phyloP scores from a whole-genome alignment of 352 stramenopile species.

The Globisporangium cederbergense region DNA sequence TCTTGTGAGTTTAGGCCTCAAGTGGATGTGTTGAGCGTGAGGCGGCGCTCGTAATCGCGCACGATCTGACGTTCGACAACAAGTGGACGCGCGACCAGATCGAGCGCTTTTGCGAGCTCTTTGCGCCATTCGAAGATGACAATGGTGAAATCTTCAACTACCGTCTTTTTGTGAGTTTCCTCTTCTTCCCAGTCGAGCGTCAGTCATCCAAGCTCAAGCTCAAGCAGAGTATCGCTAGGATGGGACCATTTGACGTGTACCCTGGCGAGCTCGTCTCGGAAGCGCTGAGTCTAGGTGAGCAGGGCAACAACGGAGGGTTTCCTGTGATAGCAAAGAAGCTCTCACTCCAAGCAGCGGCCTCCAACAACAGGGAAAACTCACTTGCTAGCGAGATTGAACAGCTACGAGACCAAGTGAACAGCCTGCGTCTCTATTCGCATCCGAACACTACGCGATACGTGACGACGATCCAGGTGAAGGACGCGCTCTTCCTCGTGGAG shows the following conservation, averaged over 20 bases:
- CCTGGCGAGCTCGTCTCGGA: conserved; percentile 3
- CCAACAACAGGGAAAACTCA: too few species aligned
- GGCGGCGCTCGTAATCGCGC: conserved; percentile 28
- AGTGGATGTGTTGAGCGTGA: conserved; percentile 24
- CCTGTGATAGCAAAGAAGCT: conserved; percentile 19
- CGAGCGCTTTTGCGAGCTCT: conserved; percentile 35
- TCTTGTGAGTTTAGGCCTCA: conserved; percentile 5
- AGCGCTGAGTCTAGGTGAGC: not conserved
- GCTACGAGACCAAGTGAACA: conserved; percentile 35
- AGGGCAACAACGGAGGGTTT: not conserved
- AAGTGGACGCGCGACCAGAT: conserved; percentile 30
- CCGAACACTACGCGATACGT: conserved; percentile 39
- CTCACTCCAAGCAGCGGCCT: not conserved
- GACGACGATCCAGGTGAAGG: conserved; percentile 29
- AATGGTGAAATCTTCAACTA: conserved; percentile 38
- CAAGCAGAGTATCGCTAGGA: not conserved
- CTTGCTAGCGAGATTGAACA: not conserved
- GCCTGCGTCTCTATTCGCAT: conserved; percentile 36
- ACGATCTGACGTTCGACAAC: conserved; percentile 27
- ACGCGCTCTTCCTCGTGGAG: conserved; percentile 38
- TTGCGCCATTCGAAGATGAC: conserved; percentile 16
- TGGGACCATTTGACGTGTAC: not conserved
- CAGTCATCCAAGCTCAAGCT: conserved; percentile 12
- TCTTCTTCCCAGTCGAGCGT: conserved; percentile 46
- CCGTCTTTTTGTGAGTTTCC: conserved; percentile 40